Conservation (phyloP, 108 stramenopile species). For the Nitzschia palea region DNA sequence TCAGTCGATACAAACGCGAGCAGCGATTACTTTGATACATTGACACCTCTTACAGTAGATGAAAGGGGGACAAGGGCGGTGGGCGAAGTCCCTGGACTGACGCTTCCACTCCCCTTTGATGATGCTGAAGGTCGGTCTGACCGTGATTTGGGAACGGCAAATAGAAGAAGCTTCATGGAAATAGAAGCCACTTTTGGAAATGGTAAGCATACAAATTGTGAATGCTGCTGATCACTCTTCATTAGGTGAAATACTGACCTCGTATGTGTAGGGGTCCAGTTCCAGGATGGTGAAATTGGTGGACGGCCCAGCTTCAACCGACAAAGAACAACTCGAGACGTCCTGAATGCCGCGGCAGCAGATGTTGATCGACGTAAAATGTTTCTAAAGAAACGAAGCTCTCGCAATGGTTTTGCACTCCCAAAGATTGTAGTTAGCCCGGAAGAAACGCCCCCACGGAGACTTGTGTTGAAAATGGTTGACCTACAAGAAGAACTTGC, state of each 20-base stretch:
- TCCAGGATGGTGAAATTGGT: too few relatives aligned
- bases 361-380: neutral
- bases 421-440: conserved; percentile 4
- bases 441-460: conserved; percentile 11
- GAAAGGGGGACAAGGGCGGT: too few relatives aligned
- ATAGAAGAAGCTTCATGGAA: too few relatives aligned
- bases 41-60: neutral
- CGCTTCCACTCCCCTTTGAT: too few relatives aligned
- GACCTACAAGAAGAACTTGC: conserved; percentile 20
- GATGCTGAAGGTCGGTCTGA: too few relatives aligned
- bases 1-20: neutral
- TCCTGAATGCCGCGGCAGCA: neutral
- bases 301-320: neutral
- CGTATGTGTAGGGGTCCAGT: too few relatives aligned
- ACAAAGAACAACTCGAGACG: neutral
- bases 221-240: too few relatives aligned
- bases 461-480: conserved; percentile 23
- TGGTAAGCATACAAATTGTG: too few relatives aligned
- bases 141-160: too few relatives aligned
- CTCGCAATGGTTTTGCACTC: neutral
- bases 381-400: neutral
- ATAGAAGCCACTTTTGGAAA: too few relatives aligned
- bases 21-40: neutral
- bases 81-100: too few relatives aligned
- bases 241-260: too few relatives aligned